These are phyloP conservation scores for Ophiostoma ulmi DNA, from an alignment of 2,329 filamentous ascomycete genomes.

Conservation along the genomic window DNA sequence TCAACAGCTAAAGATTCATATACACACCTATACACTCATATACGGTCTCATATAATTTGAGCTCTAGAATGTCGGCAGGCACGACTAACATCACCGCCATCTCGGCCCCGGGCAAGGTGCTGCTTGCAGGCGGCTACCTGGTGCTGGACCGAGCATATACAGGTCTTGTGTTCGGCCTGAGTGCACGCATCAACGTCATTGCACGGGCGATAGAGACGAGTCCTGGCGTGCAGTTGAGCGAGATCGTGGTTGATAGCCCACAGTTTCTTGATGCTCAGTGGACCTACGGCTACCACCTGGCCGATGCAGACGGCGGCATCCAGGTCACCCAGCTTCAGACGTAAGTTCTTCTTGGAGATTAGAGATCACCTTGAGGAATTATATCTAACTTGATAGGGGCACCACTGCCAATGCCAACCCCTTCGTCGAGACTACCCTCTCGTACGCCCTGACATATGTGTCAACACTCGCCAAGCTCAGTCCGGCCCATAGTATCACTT, in stretches of 20 bases:
- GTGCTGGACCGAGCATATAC: conserved; percentile 85
- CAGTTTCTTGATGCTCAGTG: conserved; percentile 85
- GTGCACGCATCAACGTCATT: conserved; percentile 62
- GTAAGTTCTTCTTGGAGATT: conserved; percentile 50
- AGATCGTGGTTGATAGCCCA: conserved; percentile 83
- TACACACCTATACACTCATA: neutral
- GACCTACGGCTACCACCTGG: conserved; percentile 74
- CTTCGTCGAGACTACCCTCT: conserved; percentile 88
- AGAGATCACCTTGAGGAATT: neutral
- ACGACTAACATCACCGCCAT: conserved; percentile 49
- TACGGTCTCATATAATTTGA: neutral
- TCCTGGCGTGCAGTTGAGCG: conserved; percentile 58
- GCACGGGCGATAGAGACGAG: conserved; percentile 54
- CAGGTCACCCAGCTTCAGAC: conserved; percentile 71
- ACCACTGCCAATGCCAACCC: conserved; percentile 55
- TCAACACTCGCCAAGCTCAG: conserved; percentile 36
- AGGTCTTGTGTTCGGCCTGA: conserved; percentile 64
- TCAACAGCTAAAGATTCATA: neutral
- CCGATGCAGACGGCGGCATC: conserved; percentile 69
- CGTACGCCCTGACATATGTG: conserved; percentile 82
- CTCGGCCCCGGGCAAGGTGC: conserved; percentile 92
- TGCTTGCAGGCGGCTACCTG: conserved; percentile 90
- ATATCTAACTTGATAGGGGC: conserved; percentile 35
- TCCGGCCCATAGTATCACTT: conserved; percentile 51
- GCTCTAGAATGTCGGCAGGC: conserved; percentile 20